A percentile compares a stretch with the other conserved stretches of the same genome.
Conservation (phyloP, 768 basidiomycete species). For the Podaxis sp. region DNA sequence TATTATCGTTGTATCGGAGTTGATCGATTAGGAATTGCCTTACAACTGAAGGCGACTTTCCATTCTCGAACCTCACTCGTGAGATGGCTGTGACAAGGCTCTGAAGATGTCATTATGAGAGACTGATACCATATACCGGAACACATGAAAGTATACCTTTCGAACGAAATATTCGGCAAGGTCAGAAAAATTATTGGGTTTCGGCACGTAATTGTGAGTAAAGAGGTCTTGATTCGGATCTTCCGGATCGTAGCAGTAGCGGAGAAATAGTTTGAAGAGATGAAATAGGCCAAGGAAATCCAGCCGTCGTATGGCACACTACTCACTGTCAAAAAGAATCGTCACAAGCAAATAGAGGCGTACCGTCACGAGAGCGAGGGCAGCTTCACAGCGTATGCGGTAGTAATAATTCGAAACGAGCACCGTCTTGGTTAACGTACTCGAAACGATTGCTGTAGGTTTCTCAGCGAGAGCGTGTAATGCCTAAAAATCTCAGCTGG, state of each 20-base stretch:
- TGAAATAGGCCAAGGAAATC: conserved; percentile 94
- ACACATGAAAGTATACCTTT: conserved; percentile 56
- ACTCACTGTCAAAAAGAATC: conserved; percentile 17
- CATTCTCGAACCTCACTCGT: conserved; percentile 81
- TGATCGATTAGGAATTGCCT: conserved; percentile 89
- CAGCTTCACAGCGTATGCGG: conserved; percentile 94
- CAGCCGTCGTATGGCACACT: conserved; percentile 84
- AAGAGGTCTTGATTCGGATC: conserved; percentile 83
- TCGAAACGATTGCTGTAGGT: conserved; percentile 84
- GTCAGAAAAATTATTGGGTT: conserved; percentile 93
- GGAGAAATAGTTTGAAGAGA: conserved; percentile 91
- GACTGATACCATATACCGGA: conserved; percentile 4
- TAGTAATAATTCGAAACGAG: conserved; percentile 96
- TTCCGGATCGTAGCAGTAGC: conserved; percentile 88
- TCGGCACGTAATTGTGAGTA: conserved; percentile 86
- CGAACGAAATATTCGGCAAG: conserved; percentile 92
- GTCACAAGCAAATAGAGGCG: conserved; percentile 27
- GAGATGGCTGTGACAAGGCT: conserved; percentile 81
- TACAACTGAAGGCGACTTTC: conserved; percentile 83
- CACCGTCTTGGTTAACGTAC: conserved; percentile 89
- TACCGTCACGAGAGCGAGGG: conserved; percentile 78
- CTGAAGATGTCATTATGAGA: conserved; percentile 34
- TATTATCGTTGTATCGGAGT: conserved; percentile 94
- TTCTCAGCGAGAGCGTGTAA: conserved; percentile 81
- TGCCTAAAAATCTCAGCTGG: conserved; percentile 54